A percentile compares a stretch with the other conserved stretches of the same genome.
Conservation (phyloP, 495 filamentous ascomycete genomes). For the Astrocystis sublimbata region DNA sequence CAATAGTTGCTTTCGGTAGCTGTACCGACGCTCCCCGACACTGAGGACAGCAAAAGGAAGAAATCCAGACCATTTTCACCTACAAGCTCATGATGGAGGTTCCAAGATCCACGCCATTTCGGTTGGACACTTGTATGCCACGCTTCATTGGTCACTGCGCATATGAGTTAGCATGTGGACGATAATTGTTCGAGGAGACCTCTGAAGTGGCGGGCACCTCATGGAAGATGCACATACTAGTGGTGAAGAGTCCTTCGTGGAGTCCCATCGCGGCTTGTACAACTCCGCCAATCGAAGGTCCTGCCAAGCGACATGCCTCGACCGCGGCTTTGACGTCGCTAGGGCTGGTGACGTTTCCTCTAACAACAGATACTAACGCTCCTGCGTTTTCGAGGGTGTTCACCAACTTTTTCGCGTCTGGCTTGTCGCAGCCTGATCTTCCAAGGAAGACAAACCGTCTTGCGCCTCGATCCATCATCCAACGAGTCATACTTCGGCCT, state of each 20-base stretch:
- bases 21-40: conserved; percentile 31
- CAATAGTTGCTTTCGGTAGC: conserved; percentile 41
- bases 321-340: conserved; percentile 26
- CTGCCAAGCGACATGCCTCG: conserved; percentile 7
- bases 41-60: conserved; percentile 41
- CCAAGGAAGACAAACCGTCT: conserved; percentile 49
- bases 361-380: conserved; percentile 33
- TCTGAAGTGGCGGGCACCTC: too few species aligned
- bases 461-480: conserved; percentile 51
- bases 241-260: conserved; percentile 44
- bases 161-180: too few species aligned
- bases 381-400: conserved; percentile 22
- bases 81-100: conserved; percentile 32
- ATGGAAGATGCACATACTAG: too few species aligned
- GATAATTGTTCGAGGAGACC: too few species aligned
- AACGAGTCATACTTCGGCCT: conserved; percentile 49
- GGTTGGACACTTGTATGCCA: conserved; percentile 38
- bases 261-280: conserved; percentile 45
- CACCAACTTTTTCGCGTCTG: conserved; percentile 28
- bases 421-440: conserved; percentile 40
- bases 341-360: conserved; percentile 16
- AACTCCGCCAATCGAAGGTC: conserved; percentile 28
- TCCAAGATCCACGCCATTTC: conserved; percentile 45
- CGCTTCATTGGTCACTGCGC: conserved; percentile 39
- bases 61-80: conserved; percentile 29